Evolutionary conservation across 805 yeast species (phyloP).

Genomic region (Blastobotrys parvus): DNA sequence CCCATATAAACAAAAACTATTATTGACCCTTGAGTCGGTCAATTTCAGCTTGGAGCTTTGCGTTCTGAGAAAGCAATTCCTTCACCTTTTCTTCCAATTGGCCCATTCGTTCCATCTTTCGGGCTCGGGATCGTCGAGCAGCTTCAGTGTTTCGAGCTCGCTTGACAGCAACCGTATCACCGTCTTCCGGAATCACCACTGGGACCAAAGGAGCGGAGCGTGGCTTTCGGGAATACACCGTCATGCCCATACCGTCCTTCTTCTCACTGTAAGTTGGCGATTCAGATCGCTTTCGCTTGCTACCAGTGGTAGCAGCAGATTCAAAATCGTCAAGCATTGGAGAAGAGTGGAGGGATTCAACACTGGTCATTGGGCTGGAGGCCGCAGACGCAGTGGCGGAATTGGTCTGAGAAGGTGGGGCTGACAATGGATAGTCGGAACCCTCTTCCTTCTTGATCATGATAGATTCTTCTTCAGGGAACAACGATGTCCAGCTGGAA

Average conservation of each 20-base stretch:
- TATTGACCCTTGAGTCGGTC: constrained; percentile 38
- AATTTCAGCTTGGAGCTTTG: constrained; percentile 55
- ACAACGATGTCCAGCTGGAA: constrained; percentile 28
- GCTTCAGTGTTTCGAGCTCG: constrained; percentile 95
- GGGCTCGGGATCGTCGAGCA: constrained; percentile 89
- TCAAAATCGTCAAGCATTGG: too few relatives aligned
- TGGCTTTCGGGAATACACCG: constrained; percentile 70
- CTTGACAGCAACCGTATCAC: constrained; percentile 66
- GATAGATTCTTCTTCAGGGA: constrained; percentile 17
- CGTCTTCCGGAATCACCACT: constrained; percentile 42
- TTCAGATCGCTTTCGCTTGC: constrained; percentile 15
- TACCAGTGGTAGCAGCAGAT: constrained; percentile 6
- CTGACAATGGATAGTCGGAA: constrained; percentile 1
- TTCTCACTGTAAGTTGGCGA: constrained; percentile 24
- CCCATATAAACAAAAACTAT: background rate
- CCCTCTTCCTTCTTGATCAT: background rate
- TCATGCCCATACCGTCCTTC: constrained; percentile 66
- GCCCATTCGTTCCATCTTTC: constrained; percentile 81
- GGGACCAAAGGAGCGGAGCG: constrained; percentile 67
- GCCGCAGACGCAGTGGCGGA: background rate
- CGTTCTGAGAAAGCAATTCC: constrained; percentile 49
- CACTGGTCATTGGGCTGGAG: too few relatives aligned
- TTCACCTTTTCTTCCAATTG: constrained; percentile 74
- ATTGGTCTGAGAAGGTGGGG: background rate
- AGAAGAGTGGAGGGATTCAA: too few relatives aligned